These are phyloP conservation scores for Suillus variegatus DNA, from an alignment of 768 basidiomycete genomes.

Conservation along the genomic window DNA sequence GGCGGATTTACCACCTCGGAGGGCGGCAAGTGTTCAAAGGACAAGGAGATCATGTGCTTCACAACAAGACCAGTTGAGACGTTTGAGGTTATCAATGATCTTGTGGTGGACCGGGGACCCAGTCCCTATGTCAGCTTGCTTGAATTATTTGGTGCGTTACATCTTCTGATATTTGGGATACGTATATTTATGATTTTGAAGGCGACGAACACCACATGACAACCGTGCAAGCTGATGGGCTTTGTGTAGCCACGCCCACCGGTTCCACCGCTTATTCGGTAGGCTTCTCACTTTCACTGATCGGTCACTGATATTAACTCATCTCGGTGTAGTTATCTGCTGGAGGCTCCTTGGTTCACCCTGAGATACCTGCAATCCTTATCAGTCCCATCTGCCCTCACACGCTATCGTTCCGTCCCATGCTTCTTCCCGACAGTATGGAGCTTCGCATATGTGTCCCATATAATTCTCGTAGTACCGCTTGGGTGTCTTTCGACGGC, in stretches of 20 bases:
- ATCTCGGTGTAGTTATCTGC: constrained; percentile 69
- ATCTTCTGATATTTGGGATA: constrained; percentile 5
- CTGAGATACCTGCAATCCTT: constrained; percentile 94
- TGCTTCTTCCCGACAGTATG: constrained; percentile 98
- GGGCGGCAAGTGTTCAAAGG: constrained; percentile 57
- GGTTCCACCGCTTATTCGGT: constrained; percentile 99
- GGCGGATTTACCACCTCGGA: constrained; percentile 44
- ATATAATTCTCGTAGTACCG: constrained; percentile 96
- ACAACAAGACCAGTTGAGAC: constrained; percentile 93
- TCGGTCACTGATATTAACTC: constrained; percentile 7
- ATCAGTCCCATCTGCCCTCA: constrained; percentile 99
- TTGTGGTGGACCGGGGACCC: constrained; percentile 97
- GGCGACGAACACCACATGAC: constrained; percentile 99
- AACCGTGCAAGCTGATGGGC: constrained; percentile 96
- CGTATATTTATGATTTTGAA: constrained; percentile 32
- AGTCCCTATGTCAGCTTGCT: constrained; percentile 96
- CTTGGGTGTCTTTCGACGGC: constrained; percentile 99
- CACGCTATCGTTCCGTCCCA: constrained; percentile 96
- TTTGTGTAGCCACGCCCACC: constrained; percentile 94
- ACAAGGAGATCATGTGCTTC: constrained; percentile 98
- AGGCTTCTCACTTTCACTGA: constrained; percentile 27
- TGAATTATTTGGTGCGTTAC: constrained; percentile 87
- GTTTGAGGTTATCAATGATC: constrained; percentile 94
- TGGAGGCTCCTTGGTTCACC: constrained; percentile 96
- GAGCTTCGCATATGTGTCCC: constrained; percentile 98